Percentiles rank a stretch among this genome's conserved stretches.
Evolutionary conservation across 2,329 filamentous ascomycete genomes (phyloP).

Genomic region (Cadophora gregata): DNA sequence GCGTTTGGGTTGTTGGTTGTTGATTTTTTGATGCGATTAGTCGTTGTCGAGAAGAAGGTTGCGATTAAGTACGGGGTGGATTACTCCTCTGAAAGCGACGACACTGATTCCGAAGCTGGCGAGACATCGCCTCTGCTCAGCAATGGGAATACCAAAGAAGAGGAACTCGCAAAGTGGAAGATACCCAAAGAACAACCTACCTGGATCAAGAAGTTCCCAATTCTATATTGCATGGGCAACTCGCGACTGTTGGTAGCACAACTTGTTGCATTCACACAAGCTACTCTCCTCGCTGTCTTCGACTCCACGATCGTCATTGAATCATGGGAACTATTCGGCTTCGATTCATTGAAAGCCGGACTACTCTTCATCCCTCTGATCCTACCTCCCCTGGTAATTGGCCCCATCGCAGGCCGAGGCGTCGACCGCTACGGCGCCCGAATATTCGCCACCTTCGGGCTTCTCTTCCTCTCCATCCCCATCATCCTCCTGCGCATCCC

Average conservation of each 20-base stretch:
- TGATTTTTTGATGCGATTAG: slow-evolving; percentile 64
- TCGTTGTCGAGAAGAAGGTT: slow-evolving; percentile 68
- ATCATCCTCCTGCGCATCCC: slow-evolving; percentile 51
- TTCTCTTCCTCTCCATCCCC: slow-evolving; percentile 31
- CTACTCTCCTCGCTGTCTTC: slow-evolving; percentile 47
- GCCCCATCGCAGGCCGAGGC: slow-evolving; percentile 45
- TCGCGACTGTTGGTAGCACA: slow-evolving; percentile 50
- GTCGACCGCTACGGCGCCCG: slow-evolving; percentile 49
- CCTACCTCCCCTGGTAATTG: slow-evolving; percentile 46
- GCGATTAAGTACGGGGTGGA: slow-evolving; percentile 51
- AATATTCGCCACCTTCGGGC: slow-evolving; percentile 44
- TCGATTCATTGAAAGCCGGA: slow-evolving; percentile 47
- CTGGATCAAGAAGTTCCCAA: slow-evolving; percentile 51
- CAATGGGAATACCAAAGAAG: slow-evolving; percentile 36
- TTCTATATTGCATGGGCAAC: slow-evolving; percentile 52
- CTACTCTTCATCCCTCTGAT: slow-evolving; percentile 48
- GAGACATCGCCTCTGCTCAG: slow-evolving; percentile 48
- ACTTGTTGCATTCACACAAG: slow-evolving; percentile 51
- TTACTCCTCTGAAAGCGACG: slow-evolving; percentile 30
- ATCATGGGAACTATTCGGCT: slow-evolving; percentile 46
- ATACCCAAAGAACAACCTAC: slow-evolving; percentile 49
- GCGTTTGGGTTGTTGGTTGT: slow-evolving; percentile 59
- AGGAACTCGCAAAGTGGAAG: slow-evolving; percentile 46
- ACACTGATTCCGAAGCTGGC: slow-evolving; percentile 24
- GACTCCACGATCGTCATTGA: slow-evolving; percentile 50